Base-by-base conservation (phyloP, 2,329 filamentous ascomycete genomes). In the Sclerotinia subarctica region DNA sequence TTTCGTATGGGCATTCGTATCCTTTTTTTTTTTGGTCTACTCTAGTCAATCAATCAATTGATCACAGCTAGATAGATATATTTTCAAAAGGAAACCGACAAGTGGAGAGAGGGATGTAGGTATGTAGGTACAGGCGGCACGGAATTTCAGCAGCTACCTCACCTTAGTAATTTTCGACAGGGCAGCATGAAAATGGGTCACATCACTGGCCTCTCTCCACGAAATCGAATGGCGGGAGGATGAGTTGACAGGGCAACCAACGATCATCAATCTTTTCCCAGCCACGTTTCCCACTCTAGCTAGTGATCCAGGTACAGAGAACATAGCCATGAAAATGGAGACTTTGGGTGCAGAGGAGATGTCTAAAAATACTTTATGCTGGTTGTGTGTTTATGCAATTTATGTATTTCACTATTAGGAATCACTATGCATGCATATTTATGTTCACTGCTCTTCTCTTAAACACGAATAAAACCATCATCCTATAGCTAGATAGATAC, bases 221-320 rank as follows among this genome's bases (percentile, higher is more conserved):
- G 58, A 60, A 60, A n/a, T 62, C 21, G 58, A 62, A 62, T 62
- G 58, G 58, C 58, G 58, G 58, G 58, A 51, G n/a, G 29, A 21
- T 19, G 3, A 10, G 58, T 62, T 62, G 7, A 17, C 21, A 35
- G n/a, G 13, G 58, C 29, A 62, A 62, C 42, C 24, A n/a, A 47
- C 3, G 6, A 26, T 38, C 29, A 35, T 24, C 29, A 19, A 49
- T 19, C 29, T 29, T 10, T 38, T 62, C 46, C 58, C 58, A 62
- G 58, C 58, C 58, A 62, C 46, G 26, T 60, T 60, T 49, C 42
- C 3, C 1, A 15, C 57, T 59, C 38, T 15, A 59, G n/a, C 26
- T 10, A n/a, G 15, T 58, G 11, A 57, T 26, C 35, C 54, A 57
- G n/a, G 54, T 38, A 57, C 15, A 57, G 32, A 38, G 10, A 2